These are phyloP conservation scores for Tylopilus felleus DNA, from an alignment of 768 basidiomycete genomes.

Conservation along the genomic window DNA sequence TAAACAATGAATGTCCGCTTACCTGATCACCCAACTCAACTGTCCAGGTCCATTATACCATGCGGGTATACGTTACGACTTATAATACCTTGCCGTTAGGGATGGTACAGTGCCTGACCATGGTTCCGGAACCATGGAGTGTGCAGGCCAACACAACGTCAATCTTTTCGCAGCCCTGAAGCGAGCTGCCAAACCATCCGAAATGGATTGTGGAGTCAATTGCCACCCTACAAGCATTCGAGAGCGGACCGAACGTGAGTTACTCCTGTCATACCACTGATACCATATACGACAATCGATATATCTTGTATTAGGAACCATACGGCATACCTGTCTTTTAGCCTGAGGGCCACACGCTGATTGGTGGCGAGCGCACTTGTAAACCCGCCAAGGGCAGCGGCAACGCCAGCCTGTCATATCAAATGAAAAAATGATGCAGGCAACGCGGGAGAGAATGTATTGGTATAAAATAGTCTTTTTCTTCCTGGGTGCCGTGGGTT, in stretches of 20 bases:
- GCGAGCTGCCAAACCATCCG: background rate
- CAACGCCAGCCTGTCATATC: background rate
- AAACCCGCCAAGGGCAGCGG: background rate
- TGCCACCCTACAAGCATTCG: conserved; percentile 5
- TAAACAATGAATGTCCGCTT: background rate
- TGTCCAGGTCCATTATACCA: conserved; percentile 5
- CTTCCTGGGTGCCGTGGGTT: background rate
- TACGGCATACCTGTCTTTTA: conserved; percentile 21
- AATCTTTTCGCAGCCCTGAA: conserved; percentile 21
- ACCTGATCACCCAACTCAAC: background rate
- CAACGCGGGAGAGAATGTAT: conserved; percentile 5
- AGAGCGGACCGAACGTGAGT: conserved; percentile 16
- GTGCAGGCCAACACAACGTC: conserved; percentile 14
- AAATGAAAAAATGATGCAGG: background rate
- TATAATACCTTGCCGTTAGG: conserved; percentile 4
- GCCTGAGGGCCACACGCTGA: background rate
- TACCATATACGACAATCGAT: conserved; percentile 20
- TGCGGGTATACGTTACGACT: conserved; percentile 7
- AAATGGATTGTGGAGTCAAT: conserved; percentile 5
- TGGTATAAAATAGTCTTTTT: background rate
- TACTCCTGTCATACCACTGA: conserved; percentile 12
- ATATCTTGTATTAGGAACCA: conserved; percentile 23
- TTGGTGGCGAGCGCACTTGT: background rate
- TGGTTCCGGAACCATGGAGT: conserved; percentile 28
- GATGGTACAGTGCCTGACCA: conserved; percentile 12